Percentiles rank a stretch among this genome's conserved stretches.
phyloP scores from a whole-genome alignment of 805 yeast species.

The Cyberlindnera maritima region DNA sequence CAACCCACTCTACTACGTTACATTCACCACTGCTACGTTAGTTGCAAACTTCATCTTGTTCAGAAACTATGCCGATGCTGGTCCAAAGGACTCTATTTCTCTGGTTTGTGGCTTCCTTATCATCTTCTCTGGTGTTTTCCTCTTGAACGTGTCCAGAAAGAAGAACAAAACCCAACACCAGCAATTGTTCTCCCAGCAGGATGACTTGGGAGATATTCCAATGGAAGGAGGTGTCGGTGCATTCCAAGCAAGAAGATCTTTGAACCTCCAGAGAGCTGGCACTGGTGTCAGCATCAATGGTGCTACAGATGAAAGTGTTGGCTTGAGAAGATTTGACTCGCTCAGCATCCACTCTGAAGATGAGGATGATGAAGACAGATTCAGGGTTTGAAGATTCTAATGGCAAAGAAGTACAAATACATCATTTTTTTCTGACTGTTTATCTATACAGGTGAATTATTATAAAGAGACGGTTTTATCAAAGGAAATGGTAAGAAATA shows the following conservation, averaged over 20 bases:
- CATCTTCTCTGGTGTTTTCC: conserved; percentile 83
- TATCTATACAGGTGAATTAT: too few relatives aligned
- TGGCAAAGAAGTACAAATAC: too few relatives aligned
- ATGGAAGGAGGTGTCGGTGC: conserved; percentile 83
- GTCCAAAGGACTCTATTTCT: conserved; percentile 76
- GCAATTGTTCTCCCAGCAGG: conserved; percentile 40
- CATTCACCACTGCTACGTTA: conserved; percentile 86
- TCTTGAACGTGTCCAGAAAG: conserved; percentile 74
- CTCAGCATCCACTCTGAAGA: conserved; percentile 41
- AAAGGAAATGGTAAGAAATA: too few relatives aligned
- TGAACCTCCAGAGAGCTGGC: conserved; percentile 54
- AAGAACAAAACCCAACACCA: conserved; percentile 45
- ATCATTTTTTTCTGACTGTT: too few relatives aligned
- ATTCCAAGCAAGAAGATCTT: conserved; percentile 70
- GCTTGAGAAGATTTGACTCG: conserved; percentile 59
- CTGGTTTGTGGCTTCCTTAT: conserved; percentile 81
- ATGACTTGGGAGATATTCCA: conserved; percentile 68
- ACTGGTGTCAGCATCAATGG: conserved; percentile 30
- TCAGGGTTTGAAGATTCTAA: conserved; percentile 26
- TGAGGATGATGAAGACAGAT: conserved; percentile 32
- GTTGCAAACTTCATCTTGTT: conserved; percentile 83
- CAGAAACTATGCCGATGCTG: conserved; percentile 82
- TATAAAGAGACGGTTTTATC: too few relatives aligned
- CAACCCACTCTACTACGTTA: conserved; percentile 86
- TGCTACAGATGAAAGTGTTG: conserved; percentile 46